Percentiles rank a stretch among this genome's conserved stretches.
Evolutionary conservation across 352 stramenopile species (phyloP).

Genomic region (Phytopythium litorale): DNA sequence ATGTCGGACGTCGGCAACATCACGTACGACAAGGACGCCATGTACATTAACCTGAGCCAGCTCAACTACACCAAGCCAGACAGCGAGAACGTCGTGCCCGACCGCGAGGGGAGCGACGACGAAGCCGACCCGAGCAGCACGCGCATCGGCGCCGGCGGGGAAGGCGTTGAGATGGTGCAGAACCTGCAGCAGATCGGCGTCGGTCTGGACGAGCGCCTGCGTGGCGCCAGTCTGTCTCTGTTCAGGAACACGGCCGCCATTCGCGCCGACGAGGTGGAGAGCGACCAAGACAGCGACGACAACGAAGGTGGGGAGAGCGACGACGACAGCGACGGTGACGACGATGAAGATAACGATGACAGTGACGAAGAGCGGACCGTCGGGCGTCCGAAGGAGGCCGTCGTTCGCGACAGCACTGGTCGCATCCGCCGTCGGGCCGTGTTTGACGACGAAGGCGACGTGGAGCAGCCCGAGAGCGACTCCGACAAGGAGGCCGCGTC

Average conservation of each 20-base stretch:
- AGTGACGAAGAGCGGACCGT: constrained; percentile 37
- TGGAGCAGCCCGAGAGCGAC: constrained; percentile 11
- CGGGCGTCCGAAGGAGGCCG: constrained; percentile 56
- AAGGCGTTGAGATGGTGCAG: constrained; percentile 94
- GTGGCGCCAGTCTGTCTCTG: constrained; percentile 91
- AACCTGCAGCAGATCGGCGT: constrained; percentile 90
- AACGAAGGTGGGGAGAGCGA: constrained; percentile 49
- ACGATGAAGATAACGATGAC: constrained; percentile 55
- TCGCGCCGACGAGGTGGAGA: constrained; percentile 73
- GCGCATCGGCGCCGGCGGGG: constrained; percentile 40
- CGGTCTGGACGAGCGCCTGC: constrained; percentile 94
- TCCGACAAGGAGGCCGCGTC: constrained; percentile 15
- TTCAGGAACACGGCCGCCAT: constrained; percentile 94
- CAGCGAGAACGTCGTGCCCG: constrained; percentile 57
- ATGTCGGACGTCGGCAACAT: constrained; percentile 97
- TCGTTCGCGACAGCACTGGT: constrained; percentile 66
- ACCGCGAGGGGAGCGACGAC: constrained; percentile 44
- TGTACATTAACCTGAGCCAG: constrained; percentile 98
- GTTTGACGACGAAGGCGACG: constrained; percentile 58
- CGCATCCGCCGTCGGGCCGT: constrained; percentile 75
- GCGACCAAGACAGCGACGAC: constrained; percentile 48
- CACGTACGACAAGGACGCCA: constrained; percentile 98
- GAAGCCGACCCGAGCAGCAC: constrained; percentile 33
- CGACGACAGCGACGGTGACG: constrained; percentile 46
- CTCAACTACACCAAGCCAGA: constrained; percentile 95